phyloP scores from a whole-genome alignment of 2,329 filamentous ascomycete species.

The Capronia epimyces region DNA sequence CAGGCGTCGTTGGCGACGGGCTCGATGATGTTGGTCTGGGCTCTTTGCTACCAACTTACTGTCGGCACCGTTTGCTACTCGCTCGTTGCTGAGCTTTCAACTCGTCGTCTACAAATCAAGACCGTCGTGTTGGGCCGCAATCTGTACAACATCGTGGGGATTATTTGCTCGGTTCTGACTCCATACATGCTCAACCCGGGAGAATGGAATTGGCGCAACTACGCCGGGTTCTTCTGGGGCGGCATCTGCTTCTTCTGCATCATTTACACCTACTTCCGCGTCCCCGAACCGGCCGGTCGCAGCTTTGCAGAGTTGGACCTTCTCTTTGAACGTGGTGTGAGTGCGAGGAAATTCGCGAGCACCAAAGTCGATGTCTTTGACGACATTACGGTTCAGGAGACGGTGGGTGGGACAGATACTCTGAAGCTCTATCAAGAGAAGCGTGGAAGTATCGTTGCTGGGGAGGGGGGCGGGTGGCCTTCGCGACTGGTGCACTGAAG shows the following conservation, averaged over 20 bases:
- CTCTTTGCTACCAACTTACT: slow-evolving; percentile 76
- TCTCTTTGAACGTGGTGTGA: slow-evolving; percentile 68
- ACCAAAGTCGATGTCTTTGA: slow-evolving; percentile 54
- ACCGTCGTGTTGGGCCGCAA: slow-evolving; percentile 82
- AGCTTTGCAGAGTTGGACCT: slow-evolving; percentile 83
- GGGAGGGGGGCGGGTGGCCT: slow-evolving; percentile 4
- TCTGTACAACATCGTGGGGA: slow-evolving; percentile 73
- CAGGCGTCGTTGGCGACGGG: slow-evolving; percentile 69
- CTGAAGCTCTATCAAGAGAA: slow-evolving; percentile 13
- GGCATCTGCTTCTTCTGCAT: slow-evolving; percentile 75
- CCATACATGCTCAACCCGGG: slow-evolving; percentile 84
- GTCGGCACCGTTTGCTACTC: slow-evolving; percentile 89
- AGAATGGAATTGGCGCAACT: slow-evolving; percentile 85
- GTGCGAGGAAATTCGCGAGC: slow-evolving; percentile 65
- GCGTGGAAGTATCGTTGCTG: slow-evolving; percentile 1
- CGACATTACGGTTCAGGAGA: slow-evolving; percentile 15
- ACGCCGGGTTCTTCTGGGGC: slow-evolving; percentile 81
- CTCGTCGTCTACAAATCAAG: slow-evolving; percentile 79
- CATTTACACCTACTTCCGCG: slow-evolving; percentile 72
- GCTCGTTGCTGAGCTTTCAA: slow-evolving; percentile 77
- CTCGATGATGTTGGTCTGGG: slow-evolving; percentile 79
- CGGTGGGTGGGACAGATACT: slow-evolving; percentile 13
- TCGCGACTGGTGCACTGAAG: neutral
- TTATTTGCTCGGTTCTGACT: slow-evolving; percentile 73
- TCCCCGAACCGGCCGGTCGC: slow-evolving; percentile 73